These are phyloP conservation scores for Heliosperma pusillum DNA, from an alignment of 148 eudicot genomes.

Conservation along the genomic window DNA sequence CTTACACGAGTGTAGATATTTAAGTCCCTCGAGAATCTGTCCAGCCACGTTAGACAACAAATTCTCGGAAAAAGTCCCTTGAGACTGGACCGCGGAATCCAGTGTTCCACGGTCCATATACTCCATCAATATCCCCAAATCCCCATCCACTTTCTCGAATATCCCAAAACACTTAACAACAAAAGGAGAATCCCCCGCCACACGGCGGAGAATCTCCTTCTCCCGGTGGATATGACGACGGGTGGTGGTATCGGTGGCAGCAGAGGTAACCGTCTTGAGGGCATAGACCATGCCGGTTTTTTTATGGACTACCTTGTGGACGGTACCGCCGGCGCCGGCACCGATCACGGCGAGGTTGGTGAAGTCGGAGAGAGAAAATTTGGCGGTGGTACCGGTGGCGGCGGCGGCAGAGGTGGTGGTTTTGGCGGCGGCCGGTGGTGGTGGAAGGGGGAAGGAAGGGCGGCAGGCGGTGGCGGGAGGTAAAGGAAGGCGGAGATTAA, in stretches of 20 bases:
- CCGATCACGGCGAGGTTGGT: slow-evolving; percentile 67
- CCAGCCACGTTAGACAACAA: slow-evolving; percentile 37
- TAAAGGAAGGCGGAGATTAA: slow-evolving; percentile 59
- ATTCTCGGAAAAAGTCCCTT: slow-evolving; percentile 35
- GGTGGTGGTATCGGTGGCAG: slow-evolving; percentile 37
- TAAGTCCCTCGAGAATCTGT: slow-evolving; percentile 58
- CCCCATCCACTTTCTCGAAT: slow-evolving; percentile 50
- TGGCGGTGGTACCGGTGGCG: slow-evolving; percentile 13
- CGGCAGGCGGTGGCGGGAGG: slow-evolving; percentile 49
- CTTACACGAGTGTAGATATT: slow-evolving; percentile 67
- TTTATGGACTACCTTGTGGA: slow-evolving; percentile 70
- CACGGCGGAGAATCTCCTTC: slow-evolving; percentile 68
- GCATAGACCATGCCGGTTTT: slow-evolving; percentile 48
- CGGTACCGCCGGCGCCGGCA: slow-evolving; percentile 82
- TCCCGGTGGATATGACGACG: slow-evolving; percentile 66
- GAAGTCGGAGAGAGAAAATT: slow-evolving; percentile 37
- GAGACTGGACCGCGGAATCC: slow-evolving; percentile 33
- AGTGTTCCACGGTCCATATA: slow-evolving; percentile 77
- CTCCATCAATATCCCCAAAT: slow-evolving; percentile 62
- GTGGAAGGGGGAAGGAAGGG: slow-evolving; percentile 42
- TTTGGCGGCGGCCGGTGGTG: slow-evolving; percentile 19
- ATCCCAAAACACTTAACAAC: slow-evolving; percentile 56
- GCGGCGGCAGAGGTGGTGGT: slow-evolving; percentile 22
- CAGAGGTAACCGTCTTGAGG: slow-evolving; percentile 47
- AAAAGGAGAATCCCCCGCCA: slow-evolving; percentile 57